These are phyloP conservation scores for Dalbergia cochinchinensis DNA, from an alignment of 306 rosid genomes.

Conservation along the genomic window DNA sequence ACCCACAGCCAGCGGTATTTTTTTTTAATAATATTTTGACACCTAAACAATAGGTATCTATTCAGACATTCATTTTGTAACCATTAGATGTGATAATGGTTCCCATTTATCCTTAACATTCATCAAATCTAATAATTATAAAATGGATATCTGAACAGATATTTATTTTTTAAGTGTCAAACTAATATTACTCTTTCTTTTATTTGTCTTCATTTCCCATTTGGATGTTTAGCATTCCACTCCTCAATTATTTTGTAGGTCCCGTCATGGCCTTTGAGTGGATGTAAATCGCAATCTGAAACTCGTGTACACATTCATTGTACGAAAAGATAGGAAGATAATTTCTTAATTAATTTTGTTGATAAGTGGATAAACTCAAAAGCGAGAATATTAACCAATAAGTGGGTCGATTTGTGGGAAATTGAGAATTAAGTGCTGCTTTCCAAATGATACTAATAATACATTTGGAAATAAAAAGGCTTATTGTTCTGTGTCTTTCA, in stretches of 20 bases:
- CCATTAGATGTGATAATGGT: no score
- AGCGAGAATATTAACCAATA: background rate
- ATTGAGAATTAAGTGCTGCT: constrained; percentile 4
- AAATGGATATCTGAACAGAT: no score
- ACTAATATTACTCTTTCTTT: no score
- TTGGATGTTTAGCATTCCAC: background rate
- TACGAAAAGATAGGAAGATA: background rate
- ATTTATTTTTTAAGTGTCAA: no score
- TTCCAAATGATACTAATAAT: background rate
- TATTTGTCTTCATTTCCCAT: background rate
- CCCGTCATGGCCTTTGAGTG: background rate
- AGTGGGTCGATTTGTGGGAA: no score
- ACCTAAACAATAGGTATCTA: no score
- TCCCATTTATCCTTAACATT: no score
- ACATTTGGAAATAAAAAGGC: no score
- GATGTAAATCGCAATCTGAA: background rate
- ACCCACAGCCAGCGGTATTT: no score
- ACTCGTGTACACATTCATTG: background rate
- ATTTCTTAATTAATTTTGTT: background rate
- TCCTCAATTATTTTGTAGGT: background rate
- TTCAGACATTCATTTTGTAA: no score
- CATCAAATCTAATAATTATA: no score
- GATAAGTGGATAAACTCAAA: constrained; percentile 30
- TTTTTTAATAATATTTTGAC: no score
- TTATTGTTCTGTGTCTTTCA: background rate